These are phyloP conservation scores for Primulina huaijiensis DNA, from an alignment of 257 asterid species.

Conservation along the genomic window DNA sequence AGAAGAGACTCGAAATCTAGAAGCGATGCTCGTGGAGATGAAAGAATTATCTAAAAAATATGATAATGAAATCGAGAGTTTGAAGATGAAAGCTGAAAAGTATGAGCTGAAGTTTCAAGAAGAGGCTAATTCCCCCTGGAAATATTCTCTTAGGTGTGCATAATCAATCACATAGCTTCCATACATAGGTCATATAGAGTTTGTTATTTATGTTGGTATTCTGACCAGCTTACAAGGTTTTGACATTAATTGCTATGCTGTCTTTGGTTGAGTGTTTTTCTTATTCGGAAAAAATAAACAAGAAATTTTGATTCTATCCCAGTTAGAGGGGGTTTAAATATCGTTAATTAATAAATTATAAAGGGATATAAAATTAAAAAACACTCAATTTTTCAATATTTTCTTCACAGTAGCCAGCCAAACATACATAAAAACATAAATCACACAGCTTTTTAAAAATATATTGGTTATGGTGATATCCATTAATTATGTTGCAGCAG, in stretches of 20 bases:
- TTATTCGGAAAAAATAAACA: too few relatives aligned
- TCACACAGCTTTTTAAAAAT: too few relatives aligned
- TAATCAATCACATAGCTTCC: not conserved
- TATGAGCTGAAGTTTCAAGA: conserved; percentile 39
- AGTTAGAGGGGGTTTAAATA: too few relatives aligned
- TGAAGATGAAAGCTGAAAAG: conserved; percentile 38
- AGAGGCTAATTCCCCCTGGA: conserved; percentile 46
- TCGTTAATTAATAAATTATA: too few relatives aligned
- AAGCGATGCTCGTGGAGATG: conserved; percentile 42
- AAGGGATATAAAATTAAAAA: too few relatives aligned
- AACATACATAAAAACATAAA: not conserved
- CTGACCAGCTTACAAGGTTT: not conserved
- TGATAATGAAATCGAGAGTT: conserved; percentile 31
- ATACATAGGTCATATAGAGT: not conserved
- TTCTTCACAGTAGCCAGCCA: too few relatives aligned
- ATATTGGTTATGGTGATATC: too few relatives aligned
- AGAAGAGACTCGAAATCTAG: conserved; percentile 41
- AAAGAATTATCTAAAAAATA: conserved; percentile 31
- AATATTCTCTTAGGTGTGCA: not conserved
- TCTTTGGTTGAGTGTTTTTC: too few relatives aligned
- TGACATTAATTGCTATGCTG: too few relatives aligned
- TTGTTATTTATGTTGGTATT: not conserved
- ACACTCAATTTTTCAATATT: too few relatives aligned
- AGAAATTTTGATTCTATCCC: too few relatives aligned
- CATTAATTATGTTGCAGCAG: too few relatives aligned